Evolutionary conservation across 257 asterid species (phyloP), one percentile per base, ranked within the genome.

Genomic region (Plantago major): DNA sequence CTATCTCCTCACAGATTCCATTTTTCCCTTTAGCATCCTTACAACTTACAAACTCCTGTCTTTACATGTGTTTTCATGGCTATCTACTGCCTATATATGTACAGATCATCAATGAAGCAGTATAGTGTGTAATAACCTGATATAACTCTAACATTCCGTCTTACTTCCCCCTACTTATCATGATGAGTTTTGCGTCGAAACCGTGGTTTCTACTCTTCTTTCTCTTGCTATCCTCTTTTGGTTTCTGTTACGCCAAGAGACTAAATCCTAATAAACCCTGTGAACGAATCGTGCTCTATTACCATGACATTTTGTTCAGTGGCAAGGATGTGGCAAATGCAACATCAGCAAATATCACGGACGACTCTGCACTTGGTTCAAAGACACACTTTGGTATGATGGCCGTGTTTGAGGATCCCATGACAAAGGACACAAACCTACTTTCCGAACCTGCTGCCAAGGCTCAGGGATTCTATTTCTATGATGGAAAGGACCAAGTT

Each of bases 401-500:
- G 60, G 82, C 79, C 9, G 78, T 85, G 3, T 85, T 82, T 49
- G 90, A 82, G 14, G 88, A 82, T 70, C 90, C 90, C 14, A 26
- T 82, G 55, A 81, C 90, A 16, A 46, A 9, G 63, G 88, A 81
- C 14, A 61, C 67, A n/a, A 67, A 16, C 9, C 84, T 85, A 12
- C 58, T 26, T 7, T 81, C 90, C 8, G 66, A 81, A 0, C 81
- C 84, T 1, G 62, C 59, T 0, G 90, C 82, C 0, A 74, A 83
- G 17, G 95, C 86, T 0, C 86, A 82, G 30, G 90, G 95, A 2
- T 79, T 85, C 42, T 82, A 85, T 70, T 81, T 85, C 59, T 85
- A 85, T 51, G 78, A 83, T 60, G 71, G 64, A 74, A 83, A 81
- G 65, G 46, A 46, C 1, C 11, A 46, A 6, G 73, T 26, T 18